phyloP scores from a whole-genome alignment of 148 eudicot genomes.

The Fagopyrum homotropicum region DNA sequence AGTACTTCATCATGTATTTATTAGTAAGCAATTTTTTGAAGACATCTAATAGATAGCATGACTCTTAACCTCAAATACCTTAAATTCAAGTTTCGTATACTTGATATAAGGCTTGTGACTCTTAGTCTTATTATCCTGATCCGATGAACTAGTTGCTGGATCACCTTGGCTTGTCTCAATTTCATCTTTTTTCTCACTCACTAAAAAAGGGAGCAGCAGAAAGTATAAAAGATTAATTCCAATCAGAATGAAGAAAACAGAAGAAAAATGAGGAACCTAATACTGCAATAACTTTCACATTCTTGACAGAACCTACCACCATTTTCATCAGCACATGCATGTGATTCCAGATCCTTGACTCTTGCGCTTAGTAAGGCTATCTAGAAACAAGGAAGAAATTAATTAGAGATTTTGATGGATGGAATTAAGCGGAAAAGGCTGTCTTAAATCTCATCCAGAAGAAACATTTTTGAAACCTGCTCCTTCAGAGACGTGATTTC shows the following conservation, averaged over 20 bases:
- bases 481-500: conserved; percentile 35
- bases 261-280: conserved; percentile 7
- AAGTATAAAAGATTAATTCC: background rate
- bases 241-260: conserved; percentile 1
- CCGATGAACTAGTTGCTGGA: conserved; percentile 28
- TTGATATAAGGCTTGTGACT: conserved; percentile 61
- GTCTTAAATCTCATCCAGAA: conserved; percentile 2
- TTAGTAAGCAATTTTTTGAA: background rate
- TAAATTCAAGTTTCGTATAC: conserved; percentile 77
- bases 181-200: conserved; percentile 21
- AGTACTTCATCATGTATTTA: background rate
- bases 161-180: conserved; percentile 26
- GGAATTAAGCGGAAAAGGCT: background rate
- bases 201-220: conserved; percentile 20
- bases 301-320: conserved; percentile 15
- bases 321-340: conserved; percentile 28
- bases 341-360: conserved; percentile 49
- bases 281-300: background rate
- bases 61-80: conserved; percentile 34
- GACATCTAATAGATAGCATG: background rate
- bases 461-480: conserved; percentile 41
- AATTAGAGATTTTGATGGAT: conserved; percentile 7
- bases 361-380: conserved; percentile 50
- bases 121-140: conserved; percentile 27
- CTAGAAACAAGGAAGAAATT: conserved; percentile 26